phyloP scores from a whole-genome alignment of 306 rosid species.

The Crotalaria pallida region DNA sequence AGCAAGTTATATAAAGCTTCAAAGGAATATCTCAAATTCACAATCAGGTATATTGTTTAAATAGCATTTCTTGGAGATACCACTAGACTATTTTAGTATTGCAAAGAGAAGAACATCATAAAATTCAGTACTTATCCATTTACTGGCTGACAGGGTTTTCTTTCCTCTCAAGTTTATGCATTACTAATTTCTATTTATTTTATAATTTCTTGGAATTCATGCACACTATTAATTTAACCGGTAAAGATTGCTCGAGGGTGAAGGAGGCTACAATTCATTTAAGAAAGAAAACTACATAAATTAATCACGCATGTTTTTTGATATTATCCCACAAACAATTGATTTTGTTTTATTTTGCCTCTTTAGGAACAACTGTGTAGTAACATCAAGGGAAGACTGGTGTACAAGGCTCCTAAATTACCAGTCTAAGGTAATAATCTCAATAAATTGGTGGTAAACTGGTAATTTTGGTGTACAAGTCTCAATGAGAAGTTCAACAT shows the following conservation, averaged over 20 bases:
- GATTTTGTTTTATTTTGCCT: no score
- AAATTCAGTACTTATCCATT: not conserved
- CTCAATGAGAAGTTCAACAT: not conserved
- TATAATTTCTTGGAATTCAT: not conserved
- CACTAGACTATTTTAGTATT: not conserved
- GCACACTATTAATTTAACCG: no score
- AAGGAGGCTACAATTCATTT: no score
- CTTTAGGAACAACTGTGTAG: no score
- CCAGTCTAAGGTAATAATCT: not conserved
- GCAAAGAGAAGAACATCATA: not conserved
- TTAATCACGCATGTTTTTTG: no score
- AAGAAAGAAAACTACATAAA: no score
- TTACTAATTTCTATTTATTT: not conserved
- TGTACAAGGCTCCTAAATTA: not conserved
- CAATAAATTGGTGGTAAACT: not conserved
- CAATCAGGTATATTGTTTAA: not conserved
- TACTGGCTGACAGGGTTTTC: not conserved
- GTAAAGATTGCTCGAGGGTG: no score
- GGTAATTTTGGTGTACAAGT: not conserved
- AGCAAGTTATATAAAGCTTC: not conserved
- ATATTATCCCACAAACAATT: no score
- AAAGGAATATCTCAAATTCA: slow-evolving; percentile 11
- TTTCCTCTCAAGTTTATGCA: not conserved
- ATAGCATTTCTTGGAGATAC: not conserved
- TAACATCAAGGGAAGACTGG: not conserved